Evolutionary conservation across 208 protist species (phyloP).

Genomic region (Balamuthia mandrillaris): DNA sequence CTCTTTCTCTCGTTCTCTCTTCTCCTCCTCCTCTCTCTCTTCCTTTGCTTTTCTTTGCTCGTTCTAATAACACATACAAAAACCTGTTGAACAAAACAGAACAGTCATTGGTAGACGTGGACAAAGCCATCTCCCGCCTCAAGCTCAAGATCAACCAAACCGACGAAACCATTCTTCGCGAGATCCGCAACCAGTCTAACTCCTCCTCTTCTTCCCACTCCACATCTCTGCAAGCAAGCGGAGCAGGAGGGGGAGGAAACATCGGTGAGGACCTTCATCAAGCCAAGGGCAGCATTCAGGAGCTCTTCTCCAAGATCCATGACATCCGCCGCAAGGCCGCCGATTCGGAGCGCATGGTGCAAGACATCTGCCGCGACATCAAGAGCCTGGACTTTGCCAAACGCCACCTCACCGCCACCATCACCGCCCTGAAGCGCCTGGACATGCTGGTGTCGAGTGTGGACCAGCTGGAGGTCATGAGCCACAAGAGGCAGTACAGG

Average conservation of each 20-base stretch:
- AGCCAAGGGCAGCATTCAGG: neutral
- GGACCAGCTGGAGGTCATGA: slow-evolving; percentile 12
- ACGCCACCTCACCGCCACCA: slow-evolving; percentile 31
- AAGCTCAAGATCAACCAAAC: slow-evolving; percentile 79
- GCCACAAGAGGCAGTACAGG: neutral
- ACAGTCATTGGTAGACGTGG: slow-evolving; percentile 78
- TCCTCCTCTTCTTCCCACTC: neutral
- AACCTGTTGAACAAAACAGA: slow-evolving; percentile 50
- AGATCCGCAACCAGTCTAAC: slow-evolving; percentile 80
- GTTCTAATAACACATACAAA: neutral
- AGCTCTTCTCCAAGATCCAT: slow-evolving; percentile 80
- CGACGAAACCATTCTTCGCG: slow-evolving; percentile 83
- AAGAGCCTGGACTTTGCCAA: slow-evolving; percentile 89
- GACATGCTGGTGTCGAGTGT: neutral
- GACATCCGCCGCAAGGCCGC: slow-evolving; percentile 86
- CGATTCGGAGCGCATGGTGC: slow-evolving; percentile 87
- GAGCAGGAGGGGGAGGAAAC: too few relatives aligned
- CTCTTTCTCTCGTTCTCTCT: neutral
- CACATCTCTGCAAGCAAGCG: too few relatives aligned
- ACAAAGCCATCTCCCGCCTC: slow-evolving; percentile 77
- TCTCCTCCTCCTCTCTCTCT: neutral
- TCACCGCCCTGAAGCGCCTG: slow-evolving; percentile 4
- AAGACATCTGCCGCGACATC: slow-evolving; percentile 89
- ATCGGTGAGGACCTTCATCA: too few relatives aligned
- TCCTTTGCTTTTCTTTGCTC: neutral